Conservation (phyloP, 371 early-diverging fungal genomes). For the Syncephalastrum sp. region DNA sequence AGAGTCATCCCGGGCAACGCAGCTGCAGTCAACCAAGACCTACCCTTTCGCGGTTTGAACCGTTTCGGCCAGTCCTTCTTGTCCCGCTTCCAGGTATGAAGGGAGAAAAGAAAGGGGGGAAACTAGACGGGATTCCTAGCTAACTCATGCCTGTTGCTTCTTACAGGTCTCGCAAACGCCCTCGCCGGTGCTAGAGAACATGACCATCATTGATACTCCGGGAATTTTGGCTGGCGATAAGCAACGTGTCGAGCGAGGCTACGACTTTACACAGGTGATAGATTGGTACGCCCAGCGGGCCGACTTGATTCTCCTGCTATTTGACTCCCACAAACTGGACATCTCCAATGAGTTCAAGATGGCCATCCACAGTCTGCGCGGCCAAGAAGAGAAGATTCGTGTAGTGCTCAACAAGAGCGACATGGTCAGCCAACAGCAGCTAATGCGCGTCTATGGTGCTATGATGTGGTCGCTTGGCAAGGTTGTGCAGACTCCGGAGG, state of each 20-base stretch:
- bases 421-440: constrained; percentile 81
- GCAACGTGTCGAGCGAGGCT: constrained; percentile 75
- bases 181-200: constrained; percentile 70
- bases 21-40: constrained; percentile 81
- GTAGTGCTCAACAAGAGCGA: constrained; percentile 88
- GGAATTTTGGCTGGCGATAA: constrained; percentile 88
- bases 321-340: constrained; percentile 89
- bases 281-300: constrained; percentile 88
- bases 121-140: background rate
- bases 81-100: constrained; percentile 74
- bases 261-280: constrained; percentile 78
- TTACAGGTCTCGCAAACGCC: constrained; percentile 69
- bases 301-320: constrained; percentile 80
- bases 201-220: constrained; percentile 88
- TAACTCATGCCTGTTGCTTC: background rate
- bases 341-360: constrained; percentile 87
- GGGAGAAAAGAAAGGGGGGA: background rate
- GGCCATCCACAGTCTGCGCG: constrained; percentile 73
- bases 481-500: constrained; percentile 86
- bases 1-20: constrained; percentile 86
- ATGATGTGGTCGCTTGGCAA: constrained; percentile 94
- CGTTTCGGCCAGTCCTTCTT: constrained; percentile 81
- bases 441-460: constrained; percentile 91
- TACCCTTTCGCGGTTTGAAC: constrained; percentile 77
- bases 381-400: constrained; percentile 84